Base-by-base conservation (phyloP, 2,329 filamentous ascomycete species). In the Neocucurbitaria cava region DNA sequence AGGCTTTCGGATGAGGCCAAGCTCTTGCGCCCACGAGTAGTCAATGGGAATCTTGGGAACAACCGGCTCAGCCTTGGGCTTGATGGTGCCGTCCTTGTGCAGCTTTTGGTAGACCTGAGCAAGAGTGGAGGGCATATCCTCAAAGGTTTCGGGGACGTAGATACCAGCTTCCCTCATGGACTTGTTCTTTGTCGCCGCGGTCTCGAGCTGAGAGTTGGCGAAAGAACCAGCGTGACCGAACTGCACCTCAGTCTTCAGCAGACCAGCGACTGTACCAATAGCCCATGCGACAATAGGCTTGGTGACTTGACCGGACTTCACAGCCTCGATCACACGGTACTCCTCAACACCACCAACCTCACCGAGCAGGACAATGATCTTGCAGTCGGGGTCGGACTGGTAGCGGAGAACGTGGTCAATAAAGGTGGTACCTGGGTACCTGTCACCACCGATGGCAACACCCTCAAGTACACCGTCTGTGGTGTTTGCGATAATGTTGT, bases 231-330 rank as follows among this genome's bases (percentile, higher is more conserved):
- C 95, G 83, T 99, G 95, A 74, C 95, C 95, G 82, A 99, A 99
- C 81, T 99, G 95, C 41, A 99, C 95, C 84, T 99, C 95, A 36
- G 95, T 99, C 89, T 96, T 98, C 85, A 99, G 96, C 92, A 99
- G 95, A 86, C 91, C 94, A 62, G 95, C 95, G 80, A 96, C 97
- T 71, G 95, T 99, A 84, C 95, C 95, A 74, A 99, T 99, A 68
- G 95, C 95, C 95, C 95, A 99, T 39, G 95, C 95, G 58, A 99
- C 93, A 74, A 99, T 95, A 72, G 95, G 95, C 88, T 99, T 99
- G 78, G 89, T 99, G 78, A 99, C 96, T 76, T 86, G 80, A 72
- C 95, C 95, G 65, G 90, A 85, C 88, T 98, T 95, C 70, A 99
- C 91, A 58, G 95, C 95, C 75, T 99, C 94, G 68, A 99, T 97